Base-by-base conservation (phyloP, 1,284 basidiomycete genomes). In the Sanghuangporus weigelae region DNA sequence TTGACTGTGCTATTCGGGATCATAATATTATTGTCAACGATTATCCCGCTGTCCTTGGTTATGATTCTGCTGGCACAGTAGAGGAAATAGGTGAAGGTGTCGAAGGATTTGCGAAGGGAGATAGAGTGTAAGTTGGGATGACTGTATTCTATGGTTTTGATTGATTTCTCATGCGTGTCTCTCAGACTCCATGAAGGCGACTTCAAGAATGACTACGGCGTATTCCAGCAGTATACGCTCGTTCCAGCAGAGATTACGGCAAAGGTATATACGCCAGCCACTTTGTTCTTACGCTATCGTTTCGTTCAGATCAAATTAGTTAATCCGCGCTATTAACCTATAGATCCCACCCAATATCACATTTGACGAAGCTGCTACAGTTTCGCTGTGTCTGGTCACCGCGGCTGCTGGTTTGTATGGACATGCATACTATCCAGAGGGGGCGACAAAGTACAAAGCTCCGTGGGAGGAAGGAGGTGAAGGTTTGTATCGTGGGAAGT, bases 1-100 rank as follows among this genome's bases (percentile, higher is more conserved):
- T 74, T 51, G 79, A 81, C 58, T 74, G 73, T 55, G 76, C 74
- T 62, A 71, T 78, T 44, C 73, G 73, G 53, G 71, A 65, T n/a
- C 67, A 67, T 54, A 38, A 44, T 8, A 11, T 73, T 46, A 71
- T 75, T 63, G 66, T 75, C 21, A 70, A 73, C 42, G 71, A 69
- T 31, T 78, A 74, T 57, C 79, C 84, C 8, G 74, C 77, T 7
- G 72, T 83, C 6, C 71, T 84, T 10, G 88, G 88, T 6, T 77
- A 73, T n/a, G 88, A 90, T 68, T 80, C 79, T 55, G 79, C 81
- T 35, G 87, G 88, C 11, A 74, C 79, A 2, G 80, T 89, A 19
- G 79, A 79, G 21, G 75, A 77, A 55, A 71, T 87, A 42, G 86
- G 85, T 6, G 75, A 76, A 55, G 81, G 77, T 0, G 84, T 87